phyloP scores from a whole-genome alignment of 495 filamentous ascomycete genomes.

The Podospora conica region DNA sequence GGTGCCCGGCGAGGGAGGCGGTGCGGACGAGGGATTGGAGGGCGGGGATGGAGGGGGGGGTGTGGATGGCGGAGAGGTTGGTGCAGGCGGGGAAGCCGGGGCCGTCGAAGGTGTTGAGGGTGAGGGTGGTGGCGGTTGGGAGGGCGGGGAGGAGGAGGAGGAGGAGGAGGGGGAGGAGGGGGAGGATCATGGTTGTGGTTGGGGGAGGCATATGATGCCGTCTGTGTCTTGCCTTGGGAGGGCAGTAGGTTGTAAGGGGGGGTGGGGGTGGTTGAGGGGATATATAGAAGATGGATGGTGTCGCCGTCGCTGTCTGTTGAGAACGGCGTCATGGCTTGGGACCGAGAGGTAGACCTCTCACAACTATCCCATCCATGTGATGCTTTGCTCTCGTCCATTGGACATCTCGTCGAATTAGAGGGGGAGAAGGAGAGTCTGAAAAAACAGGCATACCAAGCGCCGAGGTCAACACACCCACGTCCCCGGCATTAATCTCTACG shows the following conservation, averaged over 20 bases:
- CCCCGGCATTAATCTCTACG: neutral
- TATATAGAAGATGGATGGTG: neutral
- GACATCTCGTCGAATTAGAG: neutral
- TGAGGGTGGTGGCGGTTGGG: conserved; percentile 19
- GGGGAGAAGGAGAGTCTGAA: neutral
- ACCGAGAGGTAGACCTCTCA: neutral
- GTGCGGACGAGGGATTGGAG: conserved; percentile 37
- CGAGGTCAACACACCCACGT: neutral
- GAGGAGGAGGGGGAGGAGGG: neutral
- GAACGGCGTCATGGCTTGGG: neutral
- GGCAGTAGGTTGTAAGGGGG: neutral
- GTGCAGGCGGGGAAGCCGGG: conserved; percentile 41
- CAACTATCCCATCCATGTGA: neutral
- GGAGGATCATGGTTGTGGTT: neutral
- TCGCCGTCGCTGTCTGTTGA: neutral
- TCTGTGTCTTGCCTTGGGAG: neutral
- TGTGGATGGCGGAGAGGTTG: conserved; percentile 34
- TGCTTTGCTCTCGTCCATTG: neutral
- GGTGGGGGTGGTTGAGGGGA: neutral
- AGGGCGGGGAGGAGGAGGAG: neutral
- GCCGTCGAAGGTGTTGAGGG: conserved; percentile 47
- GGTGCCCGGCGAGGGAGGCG: conserved; percentile 26
- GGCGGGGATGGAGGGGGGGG: conserved; percentile 39
- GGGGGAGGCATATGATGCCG: neutral
- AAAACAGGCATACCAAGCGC: neutral